Evolutionary conservation across 169 alveolate genomes (phyloP).

Genomic region (Eimeria acervulina): DNA sequence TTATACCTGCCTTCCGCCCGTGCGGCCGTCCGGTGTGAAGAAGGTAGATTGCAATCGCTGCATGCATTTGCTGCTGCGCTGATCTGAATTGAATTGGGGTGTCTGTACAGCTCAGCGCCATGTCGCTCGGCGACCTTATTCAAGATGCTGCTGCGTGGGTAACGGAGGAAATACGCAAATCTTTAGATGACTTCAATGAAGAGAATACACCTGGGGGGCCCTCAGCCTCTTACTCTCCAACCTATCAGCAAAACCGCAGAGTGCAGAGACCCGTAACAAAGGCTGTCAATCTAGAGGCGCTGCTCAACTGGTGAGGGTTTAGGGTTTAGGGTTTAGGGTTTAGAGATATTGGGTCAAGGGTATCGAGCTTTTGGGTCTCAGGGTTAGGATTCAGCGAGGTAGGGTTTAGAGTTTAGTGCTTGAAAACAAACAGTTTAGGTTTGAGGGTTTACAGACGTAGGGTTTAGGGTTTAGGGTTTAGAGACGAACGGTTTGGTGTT

Average conservation of each 20-base stretch:
- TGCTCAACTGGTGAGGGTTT: constrained; percentile 14
- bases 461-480: neutral
- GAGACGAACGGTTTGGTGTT: too few species aligned
- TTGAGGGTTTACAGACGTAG: too few species aligned
- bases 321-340: neutral
- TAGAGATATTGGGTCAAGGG: too few species aligned
- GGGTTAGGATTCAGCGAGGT: too few species aligned
- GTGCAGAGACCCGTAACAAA: neutral
- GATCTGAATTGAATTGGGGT: too few species aligned
- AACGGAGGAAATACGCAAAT: constrained; percentile 44
- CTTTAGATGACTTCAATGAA: constrained; percentile 9
- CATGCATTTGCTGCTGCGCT: too few species aligned
- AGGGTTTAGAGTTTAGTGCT: too few species aligned
- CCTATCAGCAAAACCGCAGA: neutral
- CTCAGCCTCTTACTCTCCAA: neutral
- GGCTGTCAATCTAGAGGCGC: neutral
- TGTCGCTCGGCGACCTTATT: constrained; percentile 36
- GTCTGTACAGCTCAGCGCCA: neutral
- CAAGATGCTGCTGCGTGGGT: constrained; percentile 71
- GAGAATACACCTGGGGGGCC: neutral
- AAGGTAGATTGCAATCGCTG: too few species aligned
- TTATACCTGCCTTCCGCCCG: too few species aligned
- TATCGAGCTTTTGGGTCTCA: too few species aligned
- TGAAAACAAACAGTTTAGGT: too few species aligned
- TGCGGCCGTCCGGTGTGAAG: too few species aligned